Conservation (phyloP, 164 flowering plant genomes). For the Pachysandra terminalis region DNA sequence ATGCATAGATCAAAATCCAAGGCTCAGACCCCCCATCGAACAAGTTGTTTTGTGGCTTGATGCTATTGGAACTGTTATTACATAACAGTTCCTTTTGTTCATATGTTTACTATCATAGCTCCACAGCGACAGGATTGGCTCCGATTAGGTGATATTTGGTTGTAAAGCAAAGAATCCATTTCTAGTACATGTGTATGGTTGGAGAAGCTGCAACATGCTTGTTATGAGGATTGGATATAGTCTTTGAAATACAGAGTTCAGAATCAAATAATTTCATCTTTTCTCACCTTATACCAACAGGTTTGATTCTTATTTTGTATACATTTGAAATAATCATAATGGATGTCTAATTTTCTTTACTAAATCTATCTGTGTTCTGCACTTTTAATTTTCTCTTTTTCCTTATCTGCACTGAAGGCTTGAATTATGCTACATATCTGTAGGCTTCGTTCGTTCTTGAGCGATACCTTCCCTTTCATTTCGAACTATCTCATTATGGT, state of each 20-base stretch:
- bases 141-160: not conserved
- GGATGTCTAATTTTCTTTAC: not conserved
- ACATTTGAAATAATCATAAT: not conserved
- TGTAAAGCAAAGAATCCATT: conserved; percentile 5
- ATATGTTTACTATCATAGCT: conserved; percentile 1
- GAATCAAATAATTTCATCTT: conserved; percentile 3
- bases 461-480: too few relatives aligned
- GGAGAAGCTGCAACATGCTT: not conserved
- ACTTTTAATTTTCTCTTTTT: too few relatives aligned
- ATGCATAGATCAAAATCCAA: conserved; percentile 61
- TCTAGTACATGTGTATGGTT: not conserved
- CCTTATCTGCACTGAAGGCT: too few relatives aligned
- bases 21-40: conserved; percentile 62
- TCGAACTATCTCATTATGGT: too few relatives aligned
- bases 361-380: too few relatives aligned
- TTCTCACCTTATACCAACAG: conserved; percentile 16
- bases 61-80: conserved; percentile 23
- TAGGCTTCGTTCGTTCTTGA: too few relatives aligned
- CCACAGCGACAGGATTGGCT: not conserved
- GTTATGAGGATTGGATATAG: not conserved
- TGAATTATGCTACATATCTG: too few relatives aligned
- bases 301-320: conserved; percentile 18
- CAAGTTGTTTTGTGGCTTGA: conserved; percentile 70
- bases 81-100: conserved; percentile 14
- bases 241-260: not conserved